Percentiles rank a stretch among this genome's conserved stretches.
These are phyloP conservation scores for Saccharomycopsis crataegensis DNA, from an alignment of 1,139 yeast species.

Conservation along the genomic window DNA sequence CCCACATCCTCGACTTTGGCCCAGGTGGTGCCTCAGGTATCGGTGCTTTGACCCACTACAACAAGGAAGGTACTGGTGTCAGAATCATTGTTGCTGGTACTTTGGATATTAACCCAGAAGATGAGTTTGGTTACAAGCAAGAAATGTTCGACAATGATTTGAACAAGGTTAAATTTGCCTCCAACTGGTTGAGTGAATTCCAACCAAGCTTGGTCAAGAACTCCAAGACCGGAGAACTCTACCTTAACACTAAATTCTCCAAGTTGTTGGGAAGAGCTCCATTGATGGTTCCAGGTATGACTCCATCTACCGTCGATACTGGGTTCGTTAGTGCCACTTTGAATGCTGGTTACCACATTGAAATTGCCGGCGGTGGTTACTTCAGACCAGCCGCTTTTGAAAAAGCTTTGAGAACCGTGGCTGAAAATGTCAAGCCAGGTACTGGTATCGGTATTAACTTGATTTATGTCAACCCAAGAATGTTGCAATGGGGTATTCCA, in stretches of 20 bases:
- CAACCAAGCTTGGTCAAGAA: slow-evolving; percentile 81
- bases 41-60: slow-evolving; percentile 92
- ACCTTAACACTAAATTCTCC: slow-evolving; percentile 90
- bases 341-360: slow-evolving; percentile 96
- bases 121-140: slow-evolving; percentile 91
- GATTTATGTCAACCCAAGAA: slow-evolving; percentile 92
- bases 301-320: slow-evolving; percentile 94
- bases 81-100: slow-evolving; percentile 92
- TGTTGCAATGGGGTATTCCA: slow-evolving; percentile 99
- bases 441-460: slow-evolving; percentile 85
- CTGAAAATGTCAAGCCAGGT: slow-evolving; percentile 65
- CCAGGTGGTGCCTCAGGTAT: slow-evolving; percentile 98
- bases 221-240: slow-evolving; percentile 56
- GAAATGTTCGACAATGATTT: slow-evolving; percentile 75
- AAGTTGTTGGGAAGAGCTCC: slow-evolving; percentile 93
- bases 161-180: slow-evolving; percentile 67
- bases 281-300: slow-evolving; percentile 97
- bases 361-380: slow-evolving; percentile 98
- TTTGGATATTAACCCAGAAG: slow-evolving; percentile 60
- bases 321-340: slow-evolving; percentile 89
- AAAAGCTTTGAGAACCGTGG: slow-evolving; percentile 66
- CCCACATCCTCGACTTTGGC: slow-evolving; percentile 93
- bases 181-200: slow-evolving; percentile 85
- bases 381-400: slow-evolving; percentile 67
- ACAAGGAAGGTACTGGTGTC: slow-evolving; percentile 97